Base-by-base conservation (phyloP, 176 grass and related monocot species). In the Carex parvula region DNA sequence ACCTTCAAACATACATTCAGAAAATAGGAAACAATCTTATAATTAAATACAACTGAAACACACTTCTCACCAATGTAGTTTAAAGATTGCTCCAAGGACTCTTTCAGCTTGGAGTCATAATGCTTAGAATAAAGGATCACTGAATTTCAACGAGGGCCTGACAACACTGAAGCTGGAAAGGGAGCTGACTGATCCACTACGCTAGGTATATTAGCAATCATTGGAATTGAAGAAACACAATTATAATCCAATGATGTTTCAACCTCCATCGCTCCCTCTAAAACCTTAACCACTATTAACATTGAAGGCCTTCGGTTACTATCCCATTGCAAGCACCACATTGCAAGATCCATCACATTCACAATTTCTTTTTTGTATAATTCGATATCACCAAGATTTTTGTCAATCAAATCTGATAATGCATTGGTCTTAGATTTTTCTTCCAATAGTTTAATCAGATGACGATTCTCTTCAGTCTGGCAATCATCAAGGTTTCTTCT, bases 261-360 rank as follows among this genome's bases (percentile, higher is more conserved):
- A 3, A 90, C 79, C 37, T 84, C 67, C 56, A 64, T 60, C 50
- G 50, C 57, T 24, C 90, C 88, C 87, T 95, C 84, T 33, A 92
- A 62, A 4, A 92, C 88, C 61, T 92, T 89, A 8, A 90, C 79
- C 15, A 90, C 93, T 3, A 75, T 6, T 37, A 89, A 92, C 90
- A 95, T 95, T 26, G 68, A 84, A 89, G 93, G 90, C 44, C 88
- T 95, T 76, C 24, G 87, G 0, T 3, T 85, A 11, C 54, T 84
- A 48, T 95, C 89, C 16, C 55, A 59, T 82, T 92, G 90, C 67
- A 92, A 69, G 39, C 93, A 95, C 93, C 89, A 92, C 55, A 91
- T 90, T 39, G 88, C 90, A 4, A 92, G 87, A n/a, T 88, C 81
- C 63, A 92, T 87, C 3, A 91, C 54, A 6, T 79, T 17, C 65